Percentiles rank a stretch among this genome's conserved stretches.
phyloP scores from a whole-genome alignment of 306 rosid species.

The Astragalus membranaceus region DNA sequence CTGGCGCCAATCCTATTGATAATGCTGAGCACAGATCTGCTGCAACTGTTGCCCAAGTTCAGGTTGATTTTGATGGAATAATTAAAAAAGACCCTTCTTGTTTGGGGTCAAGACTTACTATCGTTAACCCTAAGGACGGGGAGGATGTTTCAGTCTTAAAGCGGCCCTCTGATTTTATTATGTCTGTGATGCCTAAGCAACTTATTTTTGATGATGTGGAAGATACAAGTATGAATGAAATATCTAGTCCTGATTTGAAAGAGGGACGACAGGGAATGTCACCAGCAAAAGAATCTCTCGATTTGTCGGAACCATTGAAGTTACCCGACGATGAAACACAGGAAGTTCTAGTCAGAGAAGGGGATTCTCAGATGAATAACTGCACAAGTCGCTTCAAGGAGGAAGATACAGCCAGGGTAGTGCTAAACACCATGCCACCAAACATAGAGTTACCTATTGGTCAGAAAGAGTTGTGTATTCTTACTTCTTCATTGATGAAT shows the following conservation, averaged over 20 bases:
- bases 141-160: slow-evolving; percentile 28
- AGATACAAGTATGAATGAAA: slow-evolving; percentile 25
- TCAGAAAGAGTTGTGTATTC: slow-evolving; percentile 20
- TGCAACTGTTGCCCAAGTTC: slow-evolving; percentile 21
- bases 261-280: slow-evolving; percentile 19
- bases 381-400: slow-evolving; percentile 20
- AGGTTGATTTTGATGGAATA: slow-evolving; percentile 17
- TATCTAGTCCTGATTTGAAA: slow-evolving; percentile 26
- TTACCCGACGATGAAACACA: slow-evolving; percentile 18
- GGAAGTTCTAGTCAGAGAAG: slow-evolving; percentile 29
- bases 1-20: slow-evolving; percentile 14
- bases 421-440: slow-evolving; percentile 9
- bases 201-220: slow-evolving; percentile 48
- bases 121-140: slow-evolving; percentile 26
- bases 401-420: slow-evolving; percentile 1
- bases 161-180: slow-evolving; percentile 32
- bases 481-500: slow-evolving; percentile 25
- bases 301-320: slow-evolving; percentile 20
- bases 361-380: slow-evolving; percentile 7
- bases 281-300: slow-evolving; percentile 19
- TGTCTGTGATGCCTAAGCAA: slow-evolving; percentile 46
- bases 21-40: slow-evolving; percentile 21
- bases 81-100: slow-evolving; percentile 22
- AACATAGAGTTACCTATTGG: slow-evolving; percentile 18
- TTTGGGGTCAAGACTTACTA: slow-evolving; percentile 20